A percentile compares a stretch with the other conserved stretches of the same genome.
These are phyloP conservation scores for Dorcoceras hygrometricum DNA, from an alignment of 257 asterid species.

Conservation along the genomic window DNA sequence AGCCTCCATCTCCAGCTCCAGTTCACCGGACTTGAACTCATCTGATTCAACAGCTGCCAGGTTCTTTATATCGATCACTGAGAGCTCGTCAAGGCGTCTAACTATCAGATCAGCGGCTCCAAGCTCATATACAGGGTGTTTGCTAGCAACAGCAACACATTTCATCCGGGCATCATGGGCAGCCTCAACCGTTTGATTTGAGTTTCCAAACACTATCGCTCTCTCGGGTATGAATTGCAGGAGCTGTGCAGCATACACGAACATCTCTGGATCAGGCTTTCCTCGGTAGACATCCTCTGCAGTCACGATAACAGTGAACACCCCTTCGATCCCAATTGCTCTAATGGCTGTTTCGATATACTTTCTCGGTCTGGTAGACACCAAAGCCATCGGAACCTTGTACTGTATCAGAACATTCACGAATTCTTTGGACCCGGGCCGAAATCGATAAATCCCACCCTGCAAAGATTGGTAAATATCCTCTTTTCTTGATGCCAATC, in stretches of 20 bases:
- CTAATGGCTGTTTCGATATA: conserved; percentile 60
- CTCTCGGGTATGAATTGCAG: conserved; percentile 80
- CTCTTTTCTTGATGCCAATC: conserved; percentile 74
- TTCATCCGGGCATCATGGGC: conserved; percentile 96
- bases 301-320: conserved; percentile 64
- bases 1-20: conserved; percentile 76
- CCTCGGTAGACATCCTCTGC: conserved; percentile 92
- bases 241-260: conserved; percentile 77
- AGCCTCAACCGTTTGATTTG: conserved; percentile 89
- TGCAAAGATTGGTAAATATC: conserved; percentile 77
- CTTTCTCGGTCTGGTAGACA: conserved; percentile 80
- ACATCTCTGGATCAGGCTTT: conserved; percentile 98
- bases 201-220: conserved; percentile 87
- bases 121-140: conserved; percentile 83
- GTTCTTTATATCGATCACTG: conserved; percentile 82
- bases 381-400: conserved; percentile 94
- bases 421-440: conserved; percentile 80
- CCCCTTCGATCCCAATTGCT: conserved; percentile 64
- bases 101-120: conserved; percentile 88
- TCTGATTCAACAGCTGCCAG: conserved; percentile 69
- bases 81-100: conserved; percentile 72
- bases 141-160: conserved; percentile 91
- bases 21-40: conserved; percentile 62
- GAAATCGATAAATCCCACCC: conserved; percentile 72
- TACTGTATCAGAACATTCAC: conserved; percentile 58